Percentiles rank a stretch among this genome's conserved stretches.
These are phyloP conservation scores for Penstemon newberryi DNA, from an alignment of 257 asterid species.

Conservation along the genomic window DNA sequence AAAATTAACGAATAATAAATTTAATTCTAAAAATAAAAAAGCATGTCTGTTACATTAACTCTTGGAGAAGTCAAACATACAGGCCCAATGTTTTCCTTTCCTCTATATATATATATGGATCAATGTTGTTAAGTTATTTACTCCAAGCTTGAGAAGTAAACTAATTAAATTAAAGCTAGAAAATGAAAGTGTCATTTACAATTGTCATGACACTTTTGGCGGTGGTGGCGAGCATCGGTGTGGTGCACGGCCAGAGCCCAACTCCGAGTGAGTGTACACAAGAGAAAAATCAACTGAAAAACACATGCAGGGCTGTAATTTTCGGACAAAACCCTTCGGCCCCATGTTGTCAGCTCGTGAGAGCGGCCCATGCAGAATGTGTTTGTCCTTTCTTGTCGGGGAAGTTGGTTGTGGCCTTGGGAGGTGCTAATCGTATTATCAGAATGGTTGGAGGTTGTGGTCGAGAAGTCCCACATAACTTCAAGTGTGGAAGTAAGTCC, in stretches of 20 bases:
- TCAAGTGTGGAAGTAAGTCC: slow-evolving; percentile 28
- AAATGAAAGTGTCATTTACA: not conserved
- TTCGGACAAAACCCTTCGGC: not conserved
- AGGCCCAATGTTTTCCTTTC: too few relatives aligned
- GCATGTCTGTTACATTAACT: too few relatives aligned
- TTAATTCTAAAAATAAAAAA: too few relatives aligned
- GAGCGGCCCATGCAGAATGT: slow-evolving; percentile 5
- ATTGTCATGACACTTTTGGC: not conserved
- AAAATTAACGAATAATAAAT: too few relatives aligned
- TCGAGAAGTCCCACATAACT: slow-evolving; percentile 5
- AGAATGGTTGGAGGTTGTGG: slow-evolving; percentile 9
- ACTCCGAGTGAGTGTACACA: slow-evolving; percentile 15
- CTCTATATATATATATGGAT: too few relatives aligned
- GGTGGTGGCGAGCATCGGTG: not conserved
- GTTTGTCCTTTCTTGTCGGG: slow-evolving; percentile 17
- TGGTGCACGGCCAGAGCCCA: slow-evolving; percentile 14
- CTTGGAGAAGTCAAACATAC: too few relatives aligned
- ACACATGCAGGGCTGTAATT: slow-evolving; percentile 4
- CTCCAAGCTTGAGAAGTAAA: too few relatives aligned
- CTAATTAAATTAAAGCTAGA: too few relatives aligned
- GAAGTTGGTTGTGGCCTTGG: slow-evolving; percentile 20
- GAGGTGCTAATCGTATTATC: slow-evolving; percentile 17
- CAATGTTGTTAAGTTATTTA: too few relatives aligned
- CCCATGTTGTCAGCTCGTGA: slow-evolving; percentile 16
- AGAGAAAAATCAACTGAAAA: not conserved